phyloP scores from a whole-genome alignment of 2,329 filamentous ascomycete species.

The Aspergillus jensenii region DNA sequence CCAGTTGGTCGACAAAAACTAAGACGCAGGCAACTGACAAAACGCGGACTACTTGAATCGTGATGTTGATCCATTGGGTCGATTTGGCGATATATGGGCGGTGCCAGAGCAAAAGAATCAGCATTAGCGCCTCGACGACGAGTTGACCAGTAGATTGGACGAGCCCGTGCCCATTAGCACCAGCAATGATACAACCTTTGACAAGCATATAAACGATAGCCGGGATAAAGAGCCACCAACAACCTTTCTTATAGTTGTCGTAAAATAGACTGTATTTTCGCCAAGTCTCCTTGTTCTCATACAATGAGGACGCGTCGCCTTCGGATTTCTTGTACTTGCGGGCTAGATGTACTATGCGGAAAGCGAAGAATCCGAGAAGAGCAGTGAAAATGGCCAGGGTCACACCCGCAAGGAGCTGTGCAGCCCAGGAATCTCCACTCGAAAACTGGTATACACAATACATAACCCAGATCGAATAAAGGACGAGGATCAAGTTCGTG shows the following conservation, averaged over 20 bases:
- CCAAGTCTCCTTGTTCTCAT: conserved; percentile 88
- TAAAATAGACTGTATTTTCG: conserved; percentile 97
- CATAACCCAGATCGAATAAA: conserved; percentile 93
- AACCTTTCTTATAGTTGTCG: conserved; percentile 88
- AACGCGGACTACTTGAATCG: conserved; percentile 85
- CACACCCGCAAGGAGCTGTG: conserved; percentile 77
- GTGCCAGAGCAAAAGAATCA: conserved; percentile 76
- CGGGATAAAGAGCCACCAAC: conserved; percentile 97
- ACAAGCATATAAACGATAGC: conserved; percentile 86
- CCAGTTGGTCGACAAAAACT: conserved; percentile 90
- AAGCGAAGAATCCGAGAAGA: conserved; percentile 78
- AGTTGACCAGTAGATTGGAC: conserved; percentile 77
- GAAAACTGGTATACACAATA: conserved; percentile 98
- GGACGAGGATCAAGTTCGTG: conserved; percentile 82
- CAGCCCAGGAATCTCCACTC: conserved; percentile 89
- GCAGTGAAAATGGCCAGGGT: conserved; percentile 79
- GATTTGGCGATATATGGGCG: conserved; percentile 85
- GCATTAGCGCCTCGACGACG: conserved; percentile 75
- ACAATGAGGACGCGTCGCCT: conserved; percentile 71
- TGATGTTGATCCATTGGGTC: conserved; percentile 88
- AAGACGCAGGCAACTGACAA: conserved; percentile 86
- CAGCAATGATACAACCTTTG: conserved; percentile 83
- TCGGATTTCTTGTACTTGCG: conserved; percentile 71
- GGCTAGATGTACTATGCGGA: conserved; percentile 77
- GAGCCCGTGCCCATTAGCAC: conserved; percentile 80